phyloP scores from a whole-genome alignment of 345 rosid species.

The Brassica carinata region DNA sequence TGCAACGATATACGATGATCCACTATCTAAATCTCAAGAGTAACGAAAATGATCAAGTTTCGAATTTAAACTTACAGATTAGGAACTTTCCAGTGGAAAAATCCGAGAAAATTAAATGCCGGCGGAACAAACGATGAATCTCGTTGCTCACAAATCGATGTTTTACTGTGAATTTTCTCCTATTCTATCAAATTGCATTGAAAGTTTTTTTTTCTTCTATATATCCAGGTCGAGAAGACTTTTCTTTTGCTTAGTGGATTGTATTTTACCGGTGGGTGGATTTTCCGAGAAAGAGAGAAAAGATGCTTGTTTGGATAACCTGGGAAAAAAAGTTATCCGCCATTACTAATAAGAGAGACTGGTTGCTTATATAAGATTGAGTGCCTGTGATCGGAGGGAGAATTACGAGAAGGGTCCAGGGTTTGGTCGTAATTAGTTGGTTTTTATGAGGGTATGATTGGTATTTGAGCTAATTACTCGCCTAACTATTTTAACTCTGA shows the following conservation, averaged over 20 bases:
- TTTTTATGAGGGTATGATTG: neutral
- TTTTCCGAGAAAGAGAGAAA: slow-evolving; percentile 13
- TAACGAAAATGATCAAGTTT: neutral
- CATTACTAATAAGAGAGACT: slow-evolving; percentile 25
- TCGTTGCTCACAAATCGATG: too few relatives aligned
- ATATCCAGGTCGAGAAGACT: neutral
- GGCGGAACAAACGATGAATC: slow-evolving; percentile 31
- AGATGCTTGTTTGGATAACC: slow-evolving; percentile 12
- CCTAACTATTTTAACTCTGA: too few relatives aligned
- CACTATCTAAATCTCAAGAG: slow-evolving; percentile 16
- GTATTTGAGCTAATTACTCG: neutral
- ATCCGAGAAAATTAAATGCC: slow-evolving; percentile 26
- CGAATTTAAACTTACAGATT: slow-evolving; percentile 37
- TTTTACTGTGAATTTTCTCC: too few relatives aligned
- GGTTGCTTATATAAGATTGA: slow-evolving; percentile 30
- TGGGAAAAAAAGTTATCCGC: slow-evolving; percentile 27
- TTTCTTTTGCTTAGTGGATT: slow-evolving; percentile 25
- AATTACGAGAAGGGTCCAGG: slow-evolving; percentile 32
- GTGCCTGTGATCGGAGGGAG: slow-evolving; percentile 29
- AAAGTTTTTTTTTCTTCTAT: neutral
- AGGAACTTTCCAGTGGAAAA: slow-evolving; percentile 20
- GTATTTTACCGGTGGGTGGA: slow-evolving; percentile 18
- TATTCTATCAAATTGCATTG: slow-evolving; percentile 5
- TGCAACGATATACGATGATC: neutral
- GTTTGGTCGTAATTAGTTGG: neutral